A percentile compares a stretch with the other conserved stretches of the same genome.
phyloP scores from a whole-genome alignment of 2,329 filamentous ascomycete species.

The Ophiostoma sp. region DNA sequence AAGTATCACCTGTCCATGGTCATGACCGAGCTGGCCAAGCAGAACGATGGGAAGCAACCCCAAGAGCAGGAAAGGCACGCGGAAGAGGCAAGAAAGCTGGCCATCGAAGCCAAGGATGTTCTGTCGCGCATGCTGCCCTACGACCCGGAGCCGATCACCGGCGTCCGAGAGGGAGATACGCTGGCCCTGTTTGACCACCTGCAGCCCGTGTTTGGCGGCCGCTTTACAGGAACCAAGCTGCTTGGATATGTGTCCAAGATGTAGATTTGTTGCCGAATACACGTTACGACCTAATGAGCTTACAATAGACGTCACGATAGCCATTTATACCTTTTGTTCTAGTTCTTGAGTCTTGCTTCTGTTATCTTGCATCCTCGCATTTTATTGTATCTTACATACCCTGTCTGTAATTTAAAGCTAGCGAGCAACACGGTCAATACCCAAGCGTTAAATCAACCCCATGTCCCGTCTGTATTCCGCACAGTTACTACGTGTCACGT shows the following conservation, averaged over 20 bases:
- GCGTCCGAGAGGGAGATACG: conserved; percentile 22
- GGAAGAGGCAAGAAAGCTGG: conserved; percentile 19
- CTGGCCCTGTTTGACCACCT: conserved; percentile 26
- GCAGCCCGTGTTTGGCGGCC: conserved; percentile 26
- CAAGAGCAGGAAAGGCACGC: background rate
- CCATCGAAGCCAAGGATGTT: conserved; percentile 25
- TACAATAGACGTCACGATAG: background rate
- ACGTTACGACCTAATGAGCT: background rate
- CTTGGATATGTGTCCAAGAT: conserved; percentile 20
- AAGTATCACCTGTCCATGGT: conserved; percentile 24
- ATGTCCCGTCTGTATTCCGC: no score
- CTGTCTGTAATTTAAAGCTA: no score
- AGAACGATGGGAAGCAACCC: conserved; percentile 11
- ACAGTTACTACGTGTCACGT: no score
- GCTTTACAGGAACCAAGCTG: conserved; percentile 24
- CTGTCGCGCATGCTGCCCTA: conserved; percentile 26
- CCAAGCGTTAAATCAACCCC: no score
- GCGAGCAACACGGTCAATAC: no score
- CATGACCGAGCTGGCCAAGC: conserved; percentile 13
- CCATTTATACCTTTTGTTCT: no score
- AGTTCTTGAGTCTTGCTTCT: no score
- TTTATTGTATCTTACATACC: no score
- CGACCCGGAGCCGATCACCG: conserved; percentile 22
- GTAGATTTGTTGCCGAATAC: background rate
- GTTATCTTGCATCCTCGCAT: no score